Percentiles rank a stretch among this genome's conserved stretches.
phyloP scores from a whole-genome alignment of 1,284 basidiomycete species.

The Amylostereum areolatum region DNA sequence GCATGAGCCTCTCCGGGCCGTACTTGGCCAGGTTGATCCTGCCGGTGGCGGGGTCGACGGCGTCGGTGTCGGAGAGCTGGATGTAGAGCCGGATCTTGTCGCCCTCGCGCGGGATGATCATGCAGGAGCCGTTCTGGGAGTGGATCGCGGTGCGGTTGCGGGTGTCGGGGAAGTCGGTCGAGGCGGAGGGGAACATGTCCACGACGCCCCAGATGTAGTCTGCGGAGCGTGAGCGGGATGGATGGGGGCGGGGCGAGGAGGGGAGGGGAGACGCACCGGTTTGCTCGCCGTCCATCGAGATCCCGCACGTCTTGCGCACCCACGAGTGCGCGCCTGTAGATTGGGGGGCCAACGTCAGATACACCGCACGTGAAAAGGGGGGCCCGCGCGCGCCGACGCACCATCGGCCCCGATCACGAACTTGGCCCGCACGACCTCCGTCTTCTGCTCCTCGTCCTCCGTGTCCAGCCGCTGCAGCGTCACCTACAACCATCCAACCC shows the following conservation, averaged over 20 bases:
- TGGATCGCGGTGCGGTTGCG: slow-evolving; percentile 63
- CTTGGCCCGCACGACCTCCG: slow-evolving; percentile 43
- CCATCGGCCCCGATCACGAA: slow-evolving; percentile 52
- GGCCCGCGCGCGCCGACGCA: too few species aligned
- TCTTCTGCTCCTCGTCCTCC: slow-evolving; percentile 21
- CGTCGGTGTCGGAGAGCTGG: slow-evolving; percentile 52
- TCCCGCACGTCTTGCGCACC: slow-evolving; percentile 63
- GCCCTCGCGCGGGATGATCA: slow-evolving; percentile 74
- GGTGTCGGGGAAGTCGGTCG: slow-evolving; percentile 79
- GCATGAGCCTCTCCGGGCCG: slow-evolving; percentile 55
- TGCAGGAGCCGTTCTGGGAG: slow-evolving; percentile 45
- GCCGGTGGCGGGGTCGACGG: slow-evolving; percentile 42
- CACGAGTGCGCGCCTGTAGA: slow-evolving; percentile 69
- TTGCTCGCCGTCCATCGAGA: slow-evolving; percentile 76
- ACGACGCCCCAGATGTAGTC: slow-evolving; percentile 79
- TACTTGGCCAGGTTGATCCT: slow-evolving; percentile 58
- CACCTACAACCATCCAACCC: slow-evolving; percentile 6
- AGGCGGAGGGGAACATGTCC: slow-evolving; percentile 49
- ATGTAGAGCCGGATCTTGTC: slow-evolving; percentile 73
- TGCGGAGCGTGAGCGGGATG: slow-evolving; percentile 8
- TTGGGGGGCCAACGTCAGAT: background rate
- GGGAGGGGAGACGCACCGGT: slow-evolving; percentile 45
- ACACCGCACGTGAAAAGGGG: background rate
- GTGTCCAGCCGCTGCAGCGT: slow-evolving; percentile 24
- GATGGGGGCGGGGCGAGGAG: too few species aligned